These are phyloP conservation scores for Mayamaea pseudoterrestris DNA, from an alignment of 108 stramenopile genomes.

Conservation along the genomic window DNA sequence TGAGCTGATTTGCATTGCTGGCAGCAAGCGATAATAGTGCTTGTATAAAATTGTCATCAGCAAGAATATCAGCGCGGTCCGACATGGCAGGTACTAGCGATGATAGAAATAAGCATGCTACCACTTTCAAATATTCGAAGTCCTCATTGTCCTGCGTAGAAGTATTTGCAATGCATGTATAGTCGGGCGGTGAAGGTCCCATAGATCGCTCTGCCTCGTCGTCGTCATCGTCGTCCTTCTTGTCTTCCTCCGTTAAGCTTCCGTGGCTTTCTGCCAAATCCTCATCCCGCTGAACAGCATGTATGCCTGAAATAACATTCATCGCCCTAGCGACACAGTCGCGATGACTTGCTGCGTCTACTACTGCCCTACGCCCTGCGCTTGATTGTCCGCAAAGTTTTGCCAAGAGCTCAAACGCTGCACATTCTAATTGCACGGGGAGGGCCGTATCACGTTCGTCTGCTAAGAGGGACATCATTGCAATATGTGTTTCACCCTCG, in stretches of 20 bases:
- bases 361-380: slow-evolving; percentile 21
- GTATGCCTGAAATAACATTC: slow-evolving; percentile 9
- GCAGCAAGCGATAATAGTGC: slow-evolving; percentile 12
- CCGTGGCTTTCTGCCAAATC: background rate
- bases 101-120: slow-evolving; percentile 20
- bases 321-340: slow-evolving; percentile 18
- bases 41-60: slow-evolving; percentile 11
- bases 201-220: background rate
- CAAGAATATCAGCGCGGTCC: slow-evolving; percentile 8
- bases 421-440: slow-evolving; percentile 17
- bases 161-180: slow-evolving; percentile 10
- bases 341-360: slow-evolving; percentile 9
- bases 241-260: background rate
- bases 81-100: slow-evolving; percentile 12
- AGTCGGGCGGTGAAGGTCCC: too few species aligned
- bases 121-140: slow-evolving; percentile 12
- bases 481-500: slow-evolving; percentile 46
- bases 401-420: slow-evolving; percentile 23
- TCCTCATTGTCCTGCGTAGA: slow-evolving; percentile 9
- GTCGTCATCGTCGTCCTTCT: slow-evolving; percentile 9
- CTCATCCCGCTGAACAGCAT: slow-evolving; percentile 1
- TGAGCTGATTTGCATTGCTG: slow-evolving; percentile 8
- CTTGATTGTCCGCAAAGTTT: slow-evolving; percentile 21
- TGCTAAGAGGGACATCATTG: slow-evolving; percentile 39
- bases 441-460: slow-evolving; percentile 13